Evolutionary conservation across 495 filamentous ascomycete genomes (phyloP), one percentile per base, ranked within the genome.

Genomic region (Aspergillus diversus): DNA sequence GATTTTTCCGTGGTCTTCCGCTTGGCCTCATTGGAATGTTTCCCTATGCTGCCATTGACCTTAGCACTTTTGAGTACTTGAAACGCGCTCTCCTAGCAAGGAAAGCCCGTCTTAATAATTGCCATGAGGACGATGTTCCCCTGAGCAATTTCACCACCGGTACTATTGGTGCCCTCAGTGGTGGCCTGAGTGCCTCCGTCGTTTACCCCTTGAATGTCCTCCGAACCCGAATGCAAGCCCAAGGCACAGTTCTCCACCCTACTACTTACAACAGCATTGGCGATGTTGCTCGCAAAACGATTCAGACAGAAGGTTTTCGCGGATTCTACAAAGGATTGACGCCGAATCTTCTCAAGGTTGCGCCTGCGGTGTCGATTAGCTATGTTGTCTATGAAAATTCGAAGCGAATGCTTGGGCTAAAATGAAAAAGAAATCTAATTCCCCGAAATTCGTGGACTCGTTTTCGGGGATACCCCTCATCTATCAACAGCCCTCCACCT

Each of bases 301-400:
- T 97, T 46, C 80, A 86, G 65, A 84, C 90, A 58, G 95, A 99
- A 76, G 96, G 95, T 2, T 63, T 91, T 27, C 83, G 90, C 53
- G 96, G 95, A 0, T 81, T 99, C 58, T 99, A 96, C 82, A 97
- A 95, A 73, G 95, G 95, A 3, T 80, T 97, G 61, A 97, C 94
- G 33, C 95, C 95, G 32, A 99, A 98, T 69, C 83, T 99, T 17
- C 82, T 98, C 67, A 99, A 99, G 77, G 95, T 99, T 37, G 92
- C 94, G 8, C 95, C 95, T 0, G 94, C 95, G 51, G 91, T 99
- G 31, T 96, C 91, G 62, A 99, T 99, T 75, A 93, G 94, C 47
- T 99, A 97, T 81, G 90, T 98, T 73, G 93, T 95, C 54, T 99
- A 99, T 73, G 95, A 99, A 75, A 97, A 97, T 70, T 86, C 91